Conservation (phyloP, 305 asterid genomes). For the Stenogyne calaminthoides region DNA sequence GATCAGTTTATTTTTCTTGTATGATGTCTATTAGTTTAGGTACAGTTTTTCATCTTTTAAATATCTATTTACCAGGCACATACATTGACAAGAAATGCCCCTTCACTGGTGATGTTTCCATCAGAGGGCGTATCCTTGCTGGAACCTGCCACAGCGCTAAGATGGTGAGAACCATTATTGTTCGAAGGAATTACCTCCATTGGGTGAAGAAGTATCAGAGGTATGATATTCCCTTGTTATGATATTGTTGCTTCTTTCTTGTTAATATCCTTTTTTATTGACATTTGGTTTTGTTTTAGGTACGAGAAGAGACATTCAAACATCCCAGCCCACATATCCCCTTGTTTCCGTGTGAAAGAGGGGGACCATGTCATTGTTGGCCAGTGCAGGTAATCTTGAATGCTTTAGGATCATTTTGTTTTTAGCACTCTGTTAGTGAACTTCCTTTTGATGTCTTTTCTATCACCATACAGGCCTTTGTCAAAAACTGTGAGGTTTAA, state of each 20-base stretch:
- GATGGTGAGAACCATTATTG: conserved; percentile 70
- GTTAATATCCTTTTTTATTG: not conserved
- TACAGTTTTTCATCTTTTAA: conserved; percentile 1
- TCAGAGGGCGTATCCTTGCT: conserved; percentile 69
- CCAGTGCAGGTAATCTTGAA: conserved; percentile 58
- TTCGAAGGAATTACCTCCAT: conserved; percentile 65
- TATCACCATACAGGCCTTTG: conserved; percentile 48
- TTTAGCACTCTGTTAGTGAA: not conserved
- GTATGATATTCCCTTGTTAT: conserved; percentile 21
- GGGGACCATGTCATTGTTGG: conserved; percentile 73
- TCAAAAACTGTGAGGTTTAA: conserved; percentile 78
- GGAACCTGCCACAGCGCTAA: conserved; percentile 84
- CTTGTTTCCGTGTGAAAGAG: conserved; percentile 78
- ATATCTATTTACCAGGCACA: conserved; percentile 38
- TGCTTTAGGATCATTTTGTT: not conserved
- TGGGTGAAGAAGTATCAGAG: conserved; percentile 78
- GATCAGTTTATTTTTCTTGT: not conserved
- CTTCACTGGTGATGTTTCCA: conserved; percentile 64
- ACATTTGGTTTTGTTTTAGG: conserved; percentile 36
- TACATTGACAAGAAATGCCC: conserved; percentile 81
- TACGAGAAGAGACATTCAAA: conserved; percentile 79
- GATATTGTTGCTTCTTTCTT: not conserved
- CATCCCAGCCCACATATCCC: conserved; percentile 74
- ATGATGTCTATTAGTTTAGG: conserved; percentile 23
- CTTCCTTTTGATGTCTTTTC: not conserved